Evolutionary conservation across 768 basidiomycete genomes (phyloP), one percentile per base, ranked within the genome.

Genomic region (Gyrodon lividus): DNA sequence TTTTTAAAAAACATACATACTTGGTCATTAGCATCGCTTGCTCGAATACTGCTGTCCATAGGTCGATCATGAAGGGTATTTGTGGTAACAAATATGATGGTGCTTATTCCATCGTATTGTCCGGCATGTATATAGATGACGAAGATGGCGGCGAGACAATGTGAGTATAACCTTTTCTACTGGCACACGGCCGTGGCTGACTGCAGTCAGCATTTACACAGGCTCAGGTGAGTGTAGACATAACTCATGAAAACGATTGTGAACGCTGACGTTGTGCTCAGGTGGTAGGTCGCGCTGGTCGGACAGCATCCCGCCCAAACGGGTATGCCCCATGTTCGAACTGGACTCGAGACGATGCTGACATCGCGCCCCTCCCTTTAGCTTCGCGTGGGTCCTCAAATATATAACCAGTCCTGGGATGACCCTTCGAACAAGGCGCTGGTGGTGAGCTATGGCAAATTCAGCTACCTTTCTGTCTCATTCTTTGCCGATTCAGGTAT

Each of bases 131-230:
- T 48, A 6, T 38, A 38, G 65, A 69, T 28, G 39, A 67, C 20
- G 51, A 63, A 35, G 66, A 67, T 34, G 51, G 50, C 0, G 66
- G 65, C 1, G 60, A 67, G 17, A 43, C 62, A 3, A 54, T 69
- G 68, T 69, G 46, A 30, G 60, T 2, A 42, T 8, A 13, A 16
- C 6, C 12, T 22, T 39, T 26, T 42, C 43, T 41, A 7, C 17
- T 20, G 6, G 13, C 22, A 54, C 14, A 5, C 22, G 28, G n/a
- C 0, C n/a, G 2, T 17, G 5, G 30, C 54, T 57, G 35, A 55
- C 26, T 26, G 17, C 46, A 24, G 28, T 19, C 28, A 67, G 66
- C 12, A 55, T 70, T 16, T 68, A 68, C 38, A 68, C 66, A 12
- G 66, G 66, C 6, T 5, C 54, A 48, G 55, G 55, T 56, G 6